Base-by-base conservation (phyloP, 306 rosid genomes). In the Gynostemma pentaphyllum region DNA sequence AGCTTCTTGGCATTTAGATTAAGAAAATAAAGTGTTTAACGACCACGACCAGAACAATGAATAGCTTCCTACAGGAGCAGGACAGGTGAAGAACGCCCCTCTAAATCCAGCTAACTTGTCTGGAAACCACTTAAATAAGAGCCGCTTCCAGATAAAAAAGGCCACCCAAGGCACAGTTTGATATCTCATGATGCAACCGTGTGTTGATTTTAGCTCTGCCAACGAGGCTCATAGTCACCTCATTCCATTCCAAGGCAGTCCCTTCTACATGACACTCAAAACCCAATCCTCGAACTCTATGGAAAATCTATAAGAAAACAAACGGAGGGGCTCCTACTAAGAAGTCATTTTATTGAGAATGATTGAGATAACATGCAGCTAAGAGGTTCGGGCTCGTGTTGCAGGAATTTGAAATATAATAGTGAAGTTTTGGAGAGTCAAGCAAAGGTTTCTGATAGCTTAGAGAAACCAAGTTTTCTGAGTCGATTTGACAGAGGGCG, bases 391-490 rank as follows among this genome's bases (percentile, higher is more conserved):
- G 67, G 49, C 32, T 74, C 84, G 77, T 72, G 85, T 51, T 84
- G 80, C 75, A 80, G 76, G 76, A 87, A 74, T 68, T 79, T 82
- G 69, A 83, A 79, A 80, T 76, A 88, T 2, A 95, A 78, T 26
- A 37, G 75, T 46, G 34, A 74, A 80, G 72, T 70, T 0, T 75
- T 76, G 67, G 79, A 80, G 69, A 74, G 72, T 76, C 88, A 92
- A 79, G 78, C 76, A 55, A 79, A 61, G 77, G 82, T 87, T 81
- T 85, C 94, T 4, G 95, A 87, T 59, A 90, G 85, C 72, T 83
- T 90, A 4, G 94, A 84, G 79, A 90, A 90, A 4, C 97, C 83
- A 7, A 90, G 80, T 85, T 87, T 90, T 78, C 79, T 81, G 67
- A 90, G 85, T 52, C 86, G 83, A 54, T 54, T 90, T 45, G 94